Evolutionary conservation across 2,329 filamentous ascomycete species (phyloP), one percentile per base, ranked within the genome.

Genomic region (Coniochaeta hoffmannii): DNA sequence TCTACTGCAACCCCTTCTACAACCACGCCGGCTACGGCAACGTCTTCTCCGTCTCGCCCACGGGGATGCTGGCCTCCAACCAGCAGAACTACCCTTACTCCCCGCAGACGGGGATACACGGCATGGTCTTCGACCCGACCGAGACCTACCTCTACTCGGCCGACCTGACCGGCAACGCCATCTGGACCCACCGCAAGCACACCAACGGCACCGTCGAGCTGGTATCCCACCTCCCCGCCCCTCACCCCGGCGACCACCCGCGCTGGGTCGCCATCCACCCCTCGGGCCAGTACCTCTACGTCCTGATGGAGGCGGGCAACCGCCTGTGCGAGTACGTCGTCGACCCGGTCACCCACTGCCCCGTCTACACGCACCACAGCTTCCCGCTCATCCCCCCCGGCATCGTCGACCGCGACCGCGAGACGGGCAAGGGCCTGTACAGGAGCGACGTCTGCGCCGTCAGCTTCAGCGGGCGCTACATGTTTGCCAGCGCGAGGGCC

Each of bases 1-100:
- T 96, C 59, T 96, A 96, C 73, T 89, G 88, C 69, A 94, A 94
- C 70, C 90, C 90, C 9, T 96, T 96, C 72, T 96, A 96, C 77
- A 83, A 89, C 58, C 81, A 92, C 68, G 90, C 90, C 35, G 89
- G 89, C 60, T 87, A 83, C 67, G 89, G 90, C 58, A 90, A 91
- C 66, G 82, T 95, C 67, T 90, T 90, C 72, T 77, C 80, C 53
- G 80, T 86, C 53, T 77, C 81, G 50, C 56, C 68, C 9, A 69
- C 73, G 4, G 87, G 87, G 26, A 73, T 72, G n/a, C 76, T 90
- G 22, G 73, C 78, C 26, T 67, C 78, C 51, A 86, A 88, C 67
- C 76, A 87, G 52, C 88, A 91, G 61, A 87, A 90, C 71, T 90
- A 86, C 71, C 77, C 82, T 30, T 89, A 90, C 70, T 81, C 85